phyloP scores from a whole-genome alignment of 2,329 filamentous ascomycete species.

The Clonostachys rhizophaga region DNA sequence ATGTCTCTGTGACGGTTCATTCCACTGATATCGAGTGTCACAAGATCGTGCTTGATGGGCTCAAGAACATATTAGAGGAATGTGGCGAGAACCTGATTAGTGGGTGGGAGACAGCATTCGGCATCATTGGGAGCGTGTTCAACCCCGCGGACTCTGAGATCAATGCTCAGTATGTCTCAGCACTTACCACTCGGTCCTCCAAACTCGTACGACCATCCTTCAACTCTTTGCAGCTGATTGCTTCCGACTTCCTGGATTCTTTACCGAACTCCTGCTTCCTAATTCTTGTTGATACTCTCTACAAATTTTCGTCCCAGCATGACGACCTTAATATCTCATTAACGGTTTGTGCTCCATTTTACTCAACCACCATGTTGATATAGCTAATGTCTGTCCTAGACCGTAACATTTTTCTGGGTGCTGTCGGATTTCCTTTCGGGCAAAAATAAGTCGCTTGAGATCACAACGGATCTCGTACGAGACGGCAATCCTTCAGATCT shows the following conservation, averaged over 20 bases:
- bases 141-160: constrained; percentile 31
- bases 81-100: constrained; percentile 78
- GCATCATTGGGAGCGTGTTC: constrained; percentile 81
- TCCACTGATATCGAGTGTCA: constrained; percentile 75
- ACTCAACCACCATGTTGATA: neutral
- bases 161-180: constrained; percentile 18
- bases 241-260: constrained; percentile 84
- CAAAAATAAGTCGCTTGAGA: constrained; percentile 51
- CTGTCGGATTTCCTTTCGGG: constrained; percentile 80
- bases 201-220: constrained; percentile 84
- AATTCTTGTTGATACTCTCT: constrained; percentile 79
- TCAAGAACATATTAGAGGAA: constrained; percentile 80
- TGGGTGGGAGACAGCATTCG: constrained; percentile 83
- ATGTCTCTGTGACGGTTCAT: constrained; percentile 51
- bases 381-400: constrained; percentile 35
- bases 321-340: constrained; percentile 94
- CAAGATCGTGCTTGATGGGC: constrained; percentile 70
- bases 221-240: constrained; percentile 83
- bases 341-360: constrained; percentile 52
- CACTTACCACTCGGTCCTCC: constrained; percentile 55
- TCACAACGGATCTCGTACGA: constrained; percentile 51
- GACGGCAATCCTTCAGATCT: constrained; percentile 46
- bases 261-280: constrained; percentile 68
- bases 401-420: constrained; percentile 94
- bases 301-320: constrained; percentile 82